Evolutionary conservation across 2,329 filamentous ascomycete genomes (phyloP).

Genomic region (Elsinoe perseae): DNA sequence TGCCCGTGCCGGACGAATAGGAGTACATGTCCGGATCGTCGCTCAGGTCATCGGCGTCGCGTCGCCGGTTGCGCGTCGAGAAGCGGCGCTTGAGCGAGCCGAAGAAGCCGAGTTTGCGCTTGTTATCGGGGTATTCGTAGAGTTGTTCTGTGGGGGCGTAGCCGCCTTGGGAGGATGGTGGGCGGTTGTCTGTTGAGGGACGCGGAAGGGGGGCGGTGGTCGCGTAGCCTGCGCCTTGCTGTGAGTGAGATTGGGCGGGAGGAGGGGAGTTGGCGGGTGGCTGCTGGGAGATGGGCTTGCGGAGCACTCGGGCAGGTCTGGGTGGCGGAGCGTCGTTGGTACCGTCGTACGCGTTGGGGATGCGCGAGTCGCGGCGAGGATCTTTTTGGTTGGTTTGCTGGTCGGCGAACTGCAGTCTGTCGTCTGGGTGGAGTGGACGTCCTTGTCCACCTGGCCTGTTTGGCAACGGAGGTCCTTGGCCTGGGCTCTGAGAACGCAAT

Average conservation of each 20-base stretch:
- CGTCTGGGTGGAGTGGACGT: slow-evolving; percentile 13
- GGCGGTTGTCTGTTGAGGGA: neutral
- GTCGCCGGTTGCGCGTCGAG: neutral
- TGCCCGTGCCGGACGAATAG: neutral
- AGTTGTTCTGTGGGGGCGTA: slow-evolving; percentile 9
- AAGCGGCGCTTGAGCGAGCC: slow-evolving; percentile 12
- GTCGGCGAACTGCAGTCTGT: slow-evolving; percentile 13
- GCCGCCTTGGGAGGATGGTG: neutral
- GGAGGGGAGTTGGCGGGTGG: neutral
- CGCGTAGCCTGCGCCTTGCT: neutral
- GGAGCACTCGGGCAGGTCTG: neutral
- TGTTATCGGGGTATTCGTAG: neutral
- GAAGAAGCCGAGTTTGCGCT: slow-evolving; percentile 14
- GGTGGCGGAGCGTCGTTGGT: neutral
- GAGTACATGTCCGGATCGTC: slow-evolving; percentile 9
- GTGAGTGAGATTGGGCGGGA: neutral
- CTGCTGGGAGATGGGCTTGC: slow-evolving; percentile 8
- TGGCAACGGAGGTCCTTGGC: neutral
- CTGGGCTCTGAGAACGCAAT: slow-evolving; percentile 15
- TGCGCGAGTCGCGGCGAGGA: slow-evolving; percentile 13
- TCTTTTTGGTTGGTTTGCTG: slow-evolving; percentile 14
- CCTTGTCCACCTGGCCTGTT: neutral
- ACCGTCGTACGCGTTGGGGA: slow-evolving; percentile 4
- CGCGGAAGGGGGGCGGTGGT: neutral
- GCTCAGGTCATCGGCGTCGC: slow-evolving; percentile 3